Evolutionary conservation across 1,139 yeast species (phyloP), one percentile per base, ranked within the genome.

Genomic region (Debaryomyces udenii): DNA sequence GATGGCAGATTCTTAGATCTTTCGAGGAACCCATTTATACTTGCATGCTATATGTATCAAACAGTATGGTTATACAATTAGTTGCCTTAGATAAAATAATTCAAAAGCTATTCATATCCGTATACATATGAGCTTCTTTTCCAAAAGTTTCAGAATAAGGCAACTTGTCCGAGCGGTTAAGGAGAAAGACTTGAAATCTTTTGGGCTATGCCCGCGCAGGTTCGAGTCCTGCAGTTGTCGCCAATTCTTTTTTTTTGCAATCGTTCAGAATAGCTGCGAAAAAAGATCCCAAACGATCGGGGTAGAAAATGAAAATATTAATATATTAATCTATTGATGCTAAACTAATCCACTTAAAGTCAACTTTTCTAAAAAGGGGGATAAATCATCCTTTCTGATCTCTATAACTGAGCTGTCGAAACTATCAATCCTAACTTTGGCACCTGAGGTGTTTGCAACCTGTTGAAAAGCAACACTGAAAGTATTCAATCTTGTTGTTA

Each of bases 401-500:
- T 93, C 98, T 33, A 94, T 89, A 27, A 93, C 88, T 2, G 97
- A 83, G 48, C 96, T 87, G 57, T 93, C 98, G 63, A 93, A 93
- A 53, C 96, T 89, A 61, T 94, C 98, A 46, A 93, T 85, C 54
- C 94, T 76, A 26, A 90, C 91, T 52, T 87, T 83, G 4, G 98
- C 97, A 29, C 91, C 93, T 10, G 95, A 85, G 9, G 80, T 77
- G 36, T 73, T 76, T 1, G 96, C 94, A 30, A 90, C 85, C 50
- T 85, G 86, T 58, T 88, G 96, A 61, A 93, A 93, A 28, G 96
- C 96, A 43, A 86, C 80, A 37, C 96, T 91, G 57, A 93, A 93
- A 15, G 89, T 83, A 57, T 93, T 93, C 39, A 85, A 64, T 40
- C 78, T 51, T 17, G 76, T 66, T 13, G 71, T 69, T 2, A 66